phyloP scores from a whole-genome alignment of 331 rosid genomes.

The Malus hybrid region DNA sequence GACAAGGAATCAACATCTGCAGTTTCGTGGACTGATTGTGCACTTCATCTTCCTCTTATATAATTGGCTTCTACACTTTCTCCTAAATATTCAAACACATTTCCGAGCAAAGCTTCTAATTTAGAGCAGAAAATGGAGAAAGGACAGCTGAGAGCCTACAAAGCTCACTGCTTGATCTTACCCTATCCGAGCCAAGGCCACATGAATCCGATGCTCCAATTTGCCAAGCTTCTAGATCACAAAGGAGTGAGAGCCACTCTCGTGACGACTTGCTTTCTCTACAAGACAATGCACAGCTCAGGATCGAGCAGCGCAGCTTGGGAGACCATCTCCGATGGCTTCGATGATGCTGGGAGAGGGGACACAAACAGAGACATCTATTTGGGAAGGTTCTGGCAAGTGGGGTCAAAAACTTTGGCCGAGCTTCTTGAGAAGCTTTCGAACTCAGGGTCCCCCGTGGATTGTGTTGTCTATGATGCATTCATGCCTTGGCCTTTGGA shows the following conservation, averaged over 20 bases:
- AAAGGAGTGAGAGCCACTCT: constrained; percentile 25
- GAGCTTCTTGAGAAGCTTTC: constrained; percentile 29
- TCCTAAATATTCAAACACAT: not conserved
- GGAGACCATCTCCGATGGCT: constrained; percentile 15
- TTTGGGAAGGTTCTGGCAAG: not conserved
- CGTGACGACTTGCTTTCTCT: constrained; percentile 1
- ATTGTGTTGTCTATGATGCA: constrained; percentile 45
- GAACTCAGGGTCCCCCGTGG: constrained; percentile 10
- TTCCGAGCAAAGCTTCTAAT: not conserved
- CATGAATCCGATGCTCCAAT: constrained; percentile 31
- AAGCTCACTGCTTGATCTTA: constrained; percentile 30
- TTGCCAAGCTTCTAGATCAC: constrained; percentile 28
- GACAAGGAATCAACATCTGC: not conserved
- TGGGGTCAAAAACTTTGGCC: constrained; percentile 15
- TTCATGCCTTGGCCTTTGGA: constrained; percentile 32
- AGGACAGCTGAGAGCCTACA: not conserved
- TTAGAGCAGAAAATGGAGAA: not conserved
- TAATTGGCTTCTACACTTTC: not conserved
- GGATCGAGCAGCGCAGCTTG: not conserved
- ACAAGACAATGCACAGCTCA: not conserved
- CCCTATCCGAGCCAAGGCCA: constrained; percentile 35
- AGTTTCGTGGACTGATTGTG: not conserved
- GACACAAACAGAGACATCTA: not conserved
- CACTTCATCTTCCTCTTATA: not conserved
- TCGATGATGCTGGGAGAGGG: not conserved